Evolutionary conservation across 768 basidiomycete species (phyloP), one percentile per base, ranked within the genome.

Genomic region (Stropharia rugosoannulata): DNA sequence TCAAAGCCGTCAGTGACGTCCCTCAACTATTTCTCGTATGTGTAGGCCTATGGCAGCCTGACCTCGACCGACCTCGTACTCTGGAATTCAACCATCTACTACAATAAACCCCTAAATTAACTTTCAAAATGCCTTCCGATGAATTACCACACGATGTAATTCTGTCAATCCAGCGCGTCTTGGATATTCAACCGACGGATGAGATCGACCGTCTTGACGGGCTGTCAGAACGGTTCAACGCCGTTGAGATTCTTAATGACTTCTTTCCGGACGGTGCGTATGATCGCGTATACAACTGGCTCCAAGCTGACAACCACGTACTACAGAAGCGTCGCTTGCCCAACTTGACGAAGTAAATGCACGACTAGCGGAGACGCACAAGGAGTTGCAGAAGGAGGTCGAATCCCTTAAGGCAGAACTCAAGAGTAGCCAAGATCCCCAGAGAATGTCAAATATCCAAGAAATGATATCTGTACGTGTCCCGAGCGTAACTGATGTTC

Each of bases 381-480:
- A 77, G 25, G 80, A 83, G 48, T 72, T 96, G 27, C 85, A 88
- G 65, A 72, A 74, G 16, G 91, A 95, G 73, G 87, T 97, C 42
- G 77, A 85, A 49, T 59, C 70, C 9, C 75, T 98, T 52, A 82
- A 86, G 57, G 75, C 71, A 22, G 85, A 92, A 66, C 72, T 98
- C 51, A 78, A 79, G 61, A 74, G 72, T 11, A 89, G 90, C 61
- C 94, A 96, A 68, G 90, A 95, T 71, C 90, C 90, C n/a, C 83
- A 84, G 51, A 80, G 86, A 62, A 95, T 98, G 90, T 86, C 89
- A 52, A 74, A 87, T 49, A 94, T 97, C 32, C 97, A 98, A 69
- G 93, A 93, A 70, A 93, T 97, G 83, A 98, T 99, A 51, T 94
- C 90, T 18, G 96, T 98, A 60, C 55, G 84, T 70, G 38, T 16